These are phyloP conservation scores for Onygena corvina DNA, from an alignment of 2,329 filamentous ascomycete species.

Conservation along the genomic window DNA sequence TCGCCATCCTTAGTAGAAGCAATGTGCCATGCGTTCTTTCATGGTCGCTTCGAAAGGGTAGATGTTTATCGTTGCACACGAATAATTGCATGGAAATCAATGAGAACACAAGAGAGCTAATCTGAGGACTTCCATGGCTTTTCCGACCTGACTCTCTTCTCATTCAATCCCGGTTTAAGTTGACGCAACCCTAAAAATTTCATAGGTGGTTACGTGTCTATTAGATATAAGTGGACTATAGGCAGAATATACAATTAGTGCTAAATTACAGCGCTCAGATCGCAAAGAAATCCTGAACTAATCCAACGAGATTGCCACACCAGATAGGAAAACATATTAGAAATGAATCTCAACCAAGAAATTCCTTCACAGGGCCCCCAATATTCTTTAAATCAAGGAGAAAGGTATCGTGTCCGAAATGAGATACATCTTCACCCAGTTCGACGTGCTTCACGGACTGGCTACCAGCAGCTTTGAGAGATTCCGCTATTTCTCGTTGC, in stretches of 20 bases:
- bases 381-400: slow-evolving; percentile 84
- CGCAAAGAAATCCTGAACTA: not conserved
- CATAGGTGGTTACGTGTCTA: too few relatives aligned
- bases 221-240: too few relatives aligned
- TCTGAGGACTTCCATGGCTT: slow-evolving; percentile 27
- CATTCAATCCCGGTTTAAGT: not conserved
- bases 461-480: slow-evolving; percentile 66
- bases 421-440: slow-evolving; percentile 80
- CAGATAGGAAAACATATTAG: not conserved
- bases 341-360: slow-evolving; percentile 47
- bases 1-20: not conserved
- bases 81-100: slow-evolving; percentile 28
- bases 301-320: not conserved
- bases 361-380: slow-evolving; percentile 67
- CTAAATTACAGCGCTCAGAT: slow-evolving; percentile 2
- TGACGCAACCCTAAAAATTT: too few relatives aligned
- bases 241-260: not conserved
- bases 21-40: not conserved
- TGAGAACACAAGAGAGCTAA: slow-evolving; percentile 38
- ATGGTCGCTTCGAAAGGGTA: not conserved
- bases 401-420: slow-evolving; percentile 96
- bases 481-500: slow-evolving; percentile 83
- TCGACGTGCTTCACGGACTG: slow-evolving; percentile 74
- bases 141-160: not conserved
- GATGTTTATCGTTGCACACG: not conserved